Base-by-base conservation (phyloP, 1,284 basidiomycete species). In the Meira miltonrushii region DNA sequence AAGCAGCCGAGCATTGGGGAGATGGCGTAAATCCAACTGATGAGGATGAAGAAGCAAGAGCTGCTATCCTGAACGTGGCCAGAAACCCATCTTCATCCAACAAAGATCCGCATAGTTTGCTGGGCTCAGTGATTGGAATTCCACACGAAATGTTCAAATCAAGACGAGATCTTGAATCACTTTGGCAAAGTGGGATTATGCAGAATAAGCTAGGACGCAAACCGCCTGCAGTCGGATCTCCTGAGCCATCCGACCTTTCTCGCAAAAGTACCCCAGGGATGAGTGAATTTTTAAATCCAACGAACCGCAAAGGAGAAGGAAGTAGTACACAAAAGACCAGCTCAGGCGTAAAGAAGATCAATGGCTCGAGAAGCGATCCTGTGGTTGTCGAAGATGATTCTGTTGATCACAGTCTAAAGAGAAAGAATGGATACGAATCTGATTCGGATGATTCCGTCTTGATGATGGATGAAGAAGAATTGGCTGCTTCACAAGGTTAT, bases 51-150 rank as follows among this genome's bases (percentile, higher is more conserved):
- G 71, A 65, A 43, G 68, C 68, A 15, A 44, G 71, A 15, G 60
- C 59, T 4, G 67, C 66, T 10, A 56, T 72, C 11, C 54, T 70
- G 58, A 59, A 54, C 7, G 57, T 28, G 25, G 61, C 57, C n/a
- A 44, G 50, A n/a, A 51, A 39, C 13, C 37, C 55, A 12, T 51
- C 3, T 38, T 66, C 63, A 52, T 55, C 65, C 10, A 21, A 74
- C 77, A 58, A 79, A 75, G 40, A 81, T 79, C 62, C 61, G 49
- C 82, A 88, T 83, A 91, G 89, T 71, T 86, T 95, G 51, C 79
- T 95, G 21, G 85, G 86, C 1, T 86, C 83, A 50, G 85, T 95
- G 23, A 82, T 95, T 81, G 88, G 88, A 38, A 84, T 94, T 5
- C 87, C 88, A 0, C 86, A 88, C 71, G 88, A 92, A 81, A 89